These are phyloP conservation scores for Kwoniella pini DNA, from an alignment of 768 basidiomycete species.

Conservation along the genomic window DNA sequence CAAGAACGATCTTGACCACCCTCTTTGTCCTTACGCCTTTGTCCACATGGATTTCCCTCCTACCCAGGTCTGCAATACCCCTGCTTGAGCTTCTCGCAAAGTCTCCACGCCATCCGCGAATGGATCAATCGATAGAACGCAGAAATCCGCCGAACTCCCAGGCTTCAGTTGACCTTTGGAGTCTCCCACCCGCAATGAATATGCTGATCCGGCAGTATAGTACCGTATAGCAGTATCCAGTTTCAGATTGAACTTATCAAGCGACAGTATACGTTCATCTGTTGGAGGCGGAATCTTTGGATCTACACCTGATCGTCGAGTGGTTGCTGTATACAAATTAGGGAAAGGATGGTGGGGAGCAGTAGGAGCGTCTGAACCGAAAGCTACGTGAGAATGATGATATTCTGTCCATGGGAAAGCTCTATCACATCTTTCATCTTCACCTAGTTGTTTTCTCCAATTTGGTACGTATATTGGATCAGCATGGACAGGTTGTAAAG, in stretches of 20 bases:
- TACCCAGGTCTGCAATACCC: slow-evolving; percentile 24
- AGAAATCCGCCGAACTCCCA: slow-evolving; percentile 22
- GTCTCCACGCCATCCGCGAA: slow-evolving; percentile 24
- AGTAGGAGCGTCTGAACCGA: slow-evolving; percentile 29
- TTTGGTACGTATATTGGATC: slow-evolving; percentile 28
- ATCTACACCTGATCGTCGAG: slow-evolving; percentile 19
- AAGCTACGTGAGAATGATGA: slow-evolving; percentile 15
- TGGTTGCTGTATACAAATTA: slow-evolving; percentile 30
- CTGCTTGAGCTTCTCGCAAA: slow-evolving; percentile 23
- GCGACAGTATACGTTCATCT: slow-evolving; percentile 1
- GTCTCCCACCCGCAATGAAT: slow-evolving; percentile 2
- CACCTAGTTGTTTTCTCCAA: slow-evolving; percentile 19
- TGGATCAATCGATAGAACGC: slow-evolving; percentile 24
- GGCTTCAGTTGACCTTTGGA: slow-evolving; percentile 9
- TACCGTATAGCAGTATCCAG: slow-evolving; percentile 7
- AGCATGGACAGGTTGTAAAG: slow-evolving; percentile 34
- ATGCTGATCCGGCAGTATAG: slow-evolving; percentile 17
- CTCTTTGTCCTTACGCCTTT: no score
- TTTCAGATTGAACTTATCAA: background rate
- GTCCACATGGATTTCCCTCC: background rate
- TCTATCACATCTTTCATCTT: slow-evolving; percentile 29
- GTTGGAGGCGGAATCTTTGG: slow-evolving; percentile 6
- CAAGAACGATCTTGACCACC: no score
- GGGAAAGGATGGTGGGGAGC: slow-evolving; percentile 28
- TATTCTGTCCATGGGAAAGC: slow-evolving; percentile 31